These are phyloP conservation scores for Rosa multiflora DNA, from an alignment of 306 rosid species.

Conservation along the genomic window DNA sequence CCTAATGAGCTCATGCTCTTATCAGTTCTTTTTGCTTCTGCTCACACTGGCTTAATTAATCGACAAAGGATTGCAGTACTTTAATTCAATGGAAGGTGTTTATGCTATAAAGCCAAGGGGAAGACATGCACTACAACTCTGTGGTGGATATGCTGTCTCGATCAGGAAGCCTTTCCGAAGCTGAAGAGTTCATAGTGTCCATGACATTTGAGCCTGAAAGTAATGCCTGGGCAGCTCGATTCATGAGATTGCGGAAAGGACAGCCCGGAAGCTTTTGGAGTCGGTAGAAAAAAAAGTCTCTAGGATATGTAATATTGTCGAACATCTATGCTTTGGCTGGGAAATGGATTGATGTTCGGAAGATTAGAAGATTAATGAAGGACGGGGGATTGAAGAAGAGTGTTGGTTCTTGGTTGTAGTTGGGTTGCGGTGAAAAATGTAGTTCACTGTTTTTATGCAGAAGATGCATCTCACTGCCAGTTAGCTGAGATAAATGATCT, in stretches of 20 bases:
- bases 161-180: constrained; percentile 10
- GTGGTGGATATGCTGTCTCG: constrained; percentile 23
- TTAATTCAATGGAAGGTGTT: constrained; percentile 14
- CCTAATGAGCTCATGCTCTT: constrained; percentile 19
- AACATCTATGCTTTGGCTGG: constrained; percentile 13
- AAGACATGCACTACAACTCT: constrained; percentile 14
- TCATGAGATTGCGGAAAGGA: constrained; percentile 17
- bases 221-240: constrained; percentile 16
- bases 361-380: constrained; percentile 10
- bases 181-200: constrained; percentile 10
- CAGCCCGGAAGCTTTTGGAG: constrained; percentile 13
- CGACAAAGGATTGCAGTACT: constrained; percentile 8
- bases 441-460: constrained; percentile 16
- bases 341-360: constrained; percentile 15
- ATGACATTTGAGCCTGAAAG: constrained; percentile 14
- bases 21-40: constrained; percentile 20
- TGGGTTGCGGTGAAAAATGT: constrained; percentile 14
- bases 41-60: constrained; percentile 17
- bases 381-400: constrained; percentile 14
- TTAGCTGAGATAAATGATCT: not conserved
- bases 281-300: not conserved
- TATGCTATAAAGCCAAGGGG: constrained; percentile 15
- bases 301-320: constrained; percentile 9
- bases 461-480: constrained; percentile 19
- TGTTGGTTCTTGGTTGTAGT: constrained; percentile 4